Percentiles rank a stretch among this genome's conserved stretches.
These are phyloP conservation scores for Ilyonectria mors-panacis DNA, from an alignment of 2,329 filamentous ascomycete species.

Conservation along the genomic window DNA sequence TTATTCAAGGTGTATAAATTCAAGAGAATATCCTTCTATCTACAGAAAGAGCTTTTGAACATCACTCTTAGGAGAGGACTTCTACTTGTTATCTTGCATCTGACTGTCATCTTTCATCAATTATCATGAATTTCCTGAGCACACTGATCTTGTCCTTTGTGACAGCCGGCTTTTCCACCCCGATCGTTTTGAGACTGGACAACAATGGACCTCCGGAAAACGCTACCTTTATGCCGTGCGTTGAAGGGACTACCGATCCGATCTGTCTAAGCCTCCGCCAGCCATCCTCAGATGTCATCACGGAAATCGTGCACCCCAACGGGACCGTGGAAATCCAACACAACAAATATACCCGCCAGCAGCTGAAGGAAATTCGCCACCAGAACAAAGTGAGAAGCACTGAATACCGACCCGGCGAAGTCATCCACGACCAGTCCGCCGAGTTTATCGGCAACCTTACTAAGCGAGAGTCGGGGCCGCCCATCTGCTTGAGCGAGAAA, in stretches of 20 bases:
- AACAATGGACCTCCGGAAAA: constrained; percentile 6
- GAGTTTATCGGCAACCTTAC: constrained; percentile 15
- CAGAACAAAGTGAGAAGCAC: constrained; percentile 10
- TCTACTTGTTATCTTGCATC: neutral
- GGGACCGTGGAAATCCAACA: constrained; percentile 10
- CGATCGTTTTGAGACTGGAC: constrained; percentile 8
- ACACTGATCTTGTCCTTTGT: constrained; percentile 13
- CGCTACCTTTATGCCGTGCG: constrained; percentile 12
- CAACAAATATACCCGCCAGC: constrained; percentile 10
- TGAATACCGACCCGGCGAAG: constrained; percentile 3
- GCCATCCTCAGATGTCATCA: constrained; percentile 16
- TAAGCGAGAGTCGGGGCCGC: constrained; percentile 6
- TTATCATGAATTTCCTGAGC: constrained; percentile 5
- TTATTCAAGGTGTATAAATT: neutral
- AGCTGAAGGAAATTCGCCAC: constrained; percentile 8
- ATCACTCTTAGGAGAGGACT: neutral
- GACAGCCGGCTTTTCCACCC: constrained; percentile 13
- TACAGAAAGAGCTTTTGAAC: neutral
- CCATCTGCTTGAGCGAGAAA: constrained; percentile 7
- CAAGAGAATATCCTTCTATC: neutral
- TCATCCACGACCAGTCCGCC: neutral
- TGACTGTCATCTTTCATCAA: neutral
- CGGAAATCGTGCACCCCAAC: constrained; percentile 10
- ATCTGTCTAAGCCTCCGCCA: constrained; percentile 5
- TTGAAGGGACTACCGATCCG: constrained; percentile 10